phyloP scores from a whole-genome alignment of 2,329 filamentous ascomycete genomes.

The Pestalotiopsis sp. region DNA sequence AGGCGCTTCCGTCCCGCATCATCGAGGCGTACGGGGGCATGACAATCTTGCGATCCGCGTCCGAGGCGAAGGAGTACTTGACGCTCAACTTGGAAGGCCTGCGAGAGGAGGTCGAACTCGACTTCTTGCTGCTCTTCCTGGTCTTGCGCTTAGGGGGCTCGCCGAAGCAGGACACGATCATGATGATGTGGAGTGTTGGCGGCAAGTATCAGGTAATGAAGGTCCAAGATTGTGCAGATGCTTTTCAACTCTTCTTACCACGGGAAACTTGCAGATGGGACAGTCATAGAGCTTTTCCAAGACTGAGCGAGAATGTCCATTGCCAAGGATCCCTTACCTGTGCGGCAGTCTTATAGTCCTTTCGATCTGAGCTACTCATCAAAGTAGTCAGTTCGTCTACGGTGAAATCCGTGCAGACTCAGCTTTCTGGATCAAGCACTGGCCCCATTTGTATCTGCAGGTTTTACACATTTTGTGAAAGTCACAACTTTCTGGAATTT shows the following conservation, averaged over 20 bases:
- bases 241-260: neutral
- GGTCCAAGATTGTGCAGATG: neutral
- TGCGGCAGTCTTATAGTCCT: neutral
- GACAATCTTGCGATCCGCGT: neutral
- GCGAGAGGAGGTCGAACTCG: neutral
- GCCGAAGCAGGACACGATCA: slow-evolving; percentile 9
- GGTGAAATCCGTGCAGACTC: neutral
- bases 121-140: neutral
- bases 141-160: slow-evolving; percentile 1
- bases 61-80: neutral
- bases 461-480: neutral
- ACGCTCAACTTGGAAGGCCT: neutral
- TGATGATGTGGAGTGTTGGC: neutral
- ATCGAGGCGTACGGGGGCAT: neutral
- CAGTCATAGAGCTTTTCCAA: too few species aligned
- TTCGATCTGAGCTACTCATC: neutral
- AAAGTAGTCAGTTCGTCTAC: neutral
- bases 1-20: neutral
- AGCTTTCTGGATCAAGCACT: neutral
- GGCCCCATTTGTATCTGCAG: neutral
- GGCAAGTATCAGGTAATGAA: neutral
- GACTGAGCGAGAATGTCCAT: too few species aligned
- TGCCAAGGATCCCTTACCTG: neutral
- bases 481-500: neutral
- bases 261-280: neutral